A percentile compares a stretch with the other conserved stretches of the same genome.
phyloP scores from a whole-genome alignment of 371 early-diverging fungal genomes.

The Circinella umbellata region DNA sequence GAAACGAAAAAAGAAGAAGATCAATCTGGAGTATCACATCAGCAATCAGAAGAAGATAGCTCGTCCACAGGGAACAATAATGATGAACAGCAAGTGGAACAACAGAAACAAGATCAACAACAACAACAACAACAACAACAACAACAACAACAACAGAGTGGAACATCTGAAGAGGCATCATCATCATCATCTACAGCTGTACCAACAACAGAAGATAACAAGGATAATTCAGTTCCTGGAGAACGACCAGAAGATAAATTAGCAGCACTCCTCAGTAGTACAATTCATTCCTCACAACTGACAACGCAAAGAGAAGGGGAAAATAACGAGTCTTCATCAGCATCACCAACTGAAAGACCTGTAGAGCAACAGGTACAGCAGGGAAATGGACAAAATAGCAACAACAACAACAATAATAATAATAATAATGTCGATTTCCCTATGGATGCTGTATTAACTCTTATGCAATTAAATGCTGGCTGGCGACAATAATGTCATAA shows the following conservation, averaged over 20 bases:
- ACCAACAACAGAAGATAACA: conserved; percentile 6
- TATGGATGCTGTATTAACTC: conserved; percentile 68
- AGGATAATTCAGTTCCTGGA: conserved; percentile 28
- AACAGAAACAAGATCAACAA: neutral
- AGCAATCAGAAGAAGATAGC: too few species aligned
- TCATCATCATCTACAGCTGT: conserved; percentile 9
- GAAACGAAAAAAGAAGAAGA: neutral
- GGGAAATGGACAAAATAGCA: conserved; percentile 19
- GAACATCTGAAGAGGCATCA: conserved; percentile 20
- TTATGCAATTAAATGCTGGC: conserved; percentile 68
- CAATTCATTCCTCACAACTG: conserved; percentile 9
- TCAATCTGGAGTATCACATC: too few species aligned
- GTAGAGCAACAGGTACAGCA: conserved; percentile 8
- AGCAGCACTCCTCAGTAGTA: conserved; percentile 16
- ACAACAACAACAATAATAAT: neutral
- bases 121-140: conserved; percentile 6
- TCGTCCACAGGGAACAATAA: too few species aligned
- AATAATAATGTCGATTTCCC: conserved; percentile 52
- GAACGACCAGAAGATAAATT: conserved; percentile 20
- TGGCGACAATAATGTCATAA: conserved; percentile 53
- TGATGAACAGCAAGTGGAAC: neutral
- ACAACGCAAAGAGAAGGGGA: conserved; percentile 4
- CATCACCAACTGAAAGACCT: neutral
- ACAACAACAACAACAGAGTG: conserved; percentile 8
- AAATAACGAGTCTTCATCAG: neutral